Evolutionary conservation across 148 eudicot species (phyloP).

Genomic region (Drosera capensis): DNA sequence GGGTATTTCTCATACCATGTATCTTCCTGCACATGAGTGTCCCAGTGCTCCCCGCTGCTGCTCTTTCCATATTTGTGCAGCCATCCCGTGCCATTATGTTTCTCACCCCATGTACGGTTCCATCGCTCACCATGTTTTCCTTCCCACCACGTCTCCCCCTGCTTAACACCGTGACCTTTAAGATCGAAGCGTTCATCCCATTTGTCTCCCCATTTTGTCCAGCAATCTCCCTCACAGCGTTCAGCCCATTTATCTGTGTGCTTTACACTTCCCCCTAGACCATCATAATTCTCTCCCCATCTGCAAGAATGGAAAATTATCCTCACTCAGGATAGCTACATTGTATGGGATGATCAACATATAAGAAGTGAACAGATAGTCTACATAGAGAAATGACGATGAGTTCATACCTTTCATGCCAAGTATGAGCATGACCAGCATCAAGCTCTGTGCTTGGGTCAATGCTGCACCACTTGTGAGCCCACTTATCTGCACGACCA

Average conservation of each 20-base stretch:
- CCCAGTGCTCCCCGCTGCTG: slow-evolving; percentile 92
- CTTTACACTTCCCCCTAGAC: slow-evolving; percentile 64
- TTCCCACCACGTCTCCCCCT: slow-evolving; percentile 94
- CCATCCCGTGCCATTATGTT: slow-evolving; percentile 84
- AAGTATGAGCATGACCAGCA: slow-evolving; percentile 87
- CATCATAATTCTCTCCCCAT: slow-evolving; percentile 97
- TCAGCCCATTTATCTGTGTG: slow-evolving; percentile 99
- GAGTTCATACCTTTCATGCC: slow-evolving; percentile 85
- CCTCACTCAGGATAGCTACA: too few relatives aligned
- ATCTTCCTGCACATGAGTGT: slow-evolving; percentile 63
- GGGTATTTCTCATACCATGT: slow-evolving; percentile 87
- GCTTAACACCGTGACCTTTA: slow-evolving; percentile 54
- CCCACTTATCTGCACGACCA: slow-evolving; percentile 90
- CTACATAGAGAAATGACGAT: too few relatives aligned
- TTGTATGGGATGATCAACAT: neutral
- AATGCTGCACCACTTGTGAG: slow-evolving; percentile 87
- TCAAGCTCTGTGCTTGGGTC: slow-evolving; percentile 64
- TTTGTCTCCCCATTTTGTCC: slow-evolving; percentile 97
- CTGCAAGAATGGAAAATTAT: slow-evolving; percentile 34
- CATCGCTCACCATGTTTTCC: slow-evolving; percentile 68
- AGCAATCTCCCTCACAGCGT: slow-evolving; percentile 63
- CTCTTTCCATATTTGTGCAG: slow-evolving; percentile 88
- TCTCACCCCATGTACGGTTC: slow-evolving; percentile 95
- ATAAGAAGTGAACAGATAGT: neutral
- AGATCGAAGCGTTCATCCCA: slow-evolving; percentile 82